A percentile compares a stretch with the other conserved stretches of the same genome.
Evolutionary conservation across 176 grass and related monocot genomes (phyloP).

Genomic region (Elymus sibiricus): DNA sequence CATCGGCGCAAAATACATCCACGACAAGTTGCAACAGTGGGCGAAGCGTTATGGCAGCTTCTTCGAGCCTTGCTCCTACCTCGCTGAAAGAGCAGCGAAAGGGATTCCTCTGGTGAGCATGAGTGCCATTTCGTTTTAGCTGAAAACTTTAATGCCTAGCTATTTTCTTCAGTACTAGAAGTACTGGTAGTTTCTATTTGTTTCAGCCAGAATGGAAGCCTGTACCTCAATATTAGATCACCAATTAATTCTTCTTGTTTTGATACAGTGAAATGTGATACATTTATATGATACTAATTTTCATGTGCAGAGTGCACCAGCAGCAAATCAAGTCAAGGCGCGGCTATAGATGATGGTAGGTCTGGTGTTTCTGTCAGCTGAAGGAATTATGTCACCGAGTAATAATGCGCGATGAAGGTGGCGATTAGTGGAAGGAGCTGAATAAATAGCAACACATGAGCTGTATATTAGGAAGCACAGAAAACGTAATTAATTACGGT

Average conservation of each 20-base stretch:
- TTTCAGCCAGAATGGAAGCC: background rate
- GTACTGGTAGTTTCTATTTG: background rate
- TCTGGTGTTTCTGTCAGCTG: background rate
- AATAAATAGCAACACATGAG: conserved; percentile 20
- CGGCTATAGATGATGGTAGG: conserved; percentile 38
- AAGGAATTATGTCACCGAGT: background rate
- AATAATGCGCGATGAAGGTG: background rate
- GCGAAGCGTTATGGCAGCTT: conserved; percentile 61
- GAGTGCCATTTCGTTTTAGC: background rate
- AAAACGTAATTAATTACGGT: background rate
- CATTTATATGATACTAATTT: background rate
- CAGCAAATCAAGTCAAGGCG: conserved; percentile 46
- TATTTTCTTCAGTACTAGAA: background rate
- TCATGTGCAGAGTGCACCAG: conserved; percentile 61
- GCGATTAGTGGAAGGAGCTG: background rate
- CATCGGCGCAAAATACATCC: conserved; percentile 73
- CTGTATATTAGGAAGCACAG: background rate
- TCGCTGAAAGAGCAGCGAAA: conserved; percentile 71
- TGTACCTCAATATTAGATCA: background rate
- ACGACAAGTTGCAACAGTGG: conserved; percentile 72
- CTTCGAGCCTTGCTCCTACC: conserved; percentile 85
- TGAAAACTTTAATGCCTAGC: background rate
- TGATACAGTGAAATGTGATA: background rate
- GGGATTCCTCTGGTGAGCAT: conserved; percentile 76
- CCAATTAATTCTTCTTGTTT: background rate